Conservation (phyloP, 768 basidiomycete genomes). For the Suillus bovinus region DNA sequence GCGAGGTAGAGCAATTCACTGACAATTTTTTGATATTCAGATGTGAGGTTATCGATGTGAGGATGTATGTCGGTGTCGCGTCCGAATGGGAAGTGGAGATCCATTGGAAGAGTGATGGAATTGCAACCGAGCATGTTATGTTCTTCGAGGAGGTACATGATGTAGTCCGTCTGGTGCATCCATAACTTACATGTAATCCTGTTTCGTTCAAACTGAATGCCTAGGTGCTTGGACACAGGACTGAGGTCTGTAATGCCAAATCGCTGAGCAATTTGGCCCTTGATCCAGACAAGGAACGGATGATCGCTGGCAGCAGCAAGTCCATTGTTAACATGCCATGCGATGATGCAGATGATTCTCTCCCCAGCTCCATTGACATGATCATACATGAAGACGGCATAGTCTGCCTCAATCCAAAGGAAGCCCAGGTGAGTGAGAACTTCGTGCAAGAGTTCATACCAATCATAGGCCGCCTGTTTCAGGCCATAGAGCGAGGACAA, state of each 20-base stretch:
- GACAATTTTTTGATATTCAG: slow-evolving; percentile 17
- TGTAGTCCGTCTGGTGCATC: slow-evolving; percentile 19
- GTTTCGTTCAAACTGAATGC: slow-evolving; percentile 1
- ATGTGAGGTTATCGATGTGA: slow-evolving; percentile 28
- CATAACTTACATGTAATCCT: neutral
- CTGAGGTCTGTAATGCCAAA: neutral
- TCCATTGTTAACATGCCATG: neutral
- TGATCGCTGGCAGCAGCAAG: neutral
- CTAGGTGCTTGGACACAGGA: neutral
- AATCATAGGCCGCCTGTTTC: slow-evolving; percentile 7
- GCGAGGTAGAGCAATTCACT: slow-evolving; percentile 32
- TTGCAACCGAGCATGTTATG: slow-evolving; percentile 26
- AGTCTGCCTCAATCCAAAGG: neutral
- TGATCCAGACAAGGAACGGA: neutral
- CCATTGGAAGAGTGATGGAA: slow-evolving; percentile 24
- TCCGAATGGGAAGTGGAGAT: slow-evolving; percentile 12
- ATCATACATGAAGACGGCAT: neutral
- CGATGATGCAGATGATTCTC: neutral
- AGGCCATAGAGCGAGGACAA: slow-evolving; percentile 1
- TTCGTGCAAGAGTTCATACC: slow-evolving; percentile 7
- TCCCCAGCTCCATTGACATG: neutral
- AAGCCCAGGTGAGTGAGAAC: neutral
- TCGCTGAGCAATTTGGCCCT: neutral
- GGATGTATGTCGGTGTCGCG: slow-evolving; percentile 17
- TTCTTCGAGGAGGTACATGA: slow-evolving; percentile 14